Conservation (phyloP, 805 yeast genomes). For the Candida railenensis region DNA sequence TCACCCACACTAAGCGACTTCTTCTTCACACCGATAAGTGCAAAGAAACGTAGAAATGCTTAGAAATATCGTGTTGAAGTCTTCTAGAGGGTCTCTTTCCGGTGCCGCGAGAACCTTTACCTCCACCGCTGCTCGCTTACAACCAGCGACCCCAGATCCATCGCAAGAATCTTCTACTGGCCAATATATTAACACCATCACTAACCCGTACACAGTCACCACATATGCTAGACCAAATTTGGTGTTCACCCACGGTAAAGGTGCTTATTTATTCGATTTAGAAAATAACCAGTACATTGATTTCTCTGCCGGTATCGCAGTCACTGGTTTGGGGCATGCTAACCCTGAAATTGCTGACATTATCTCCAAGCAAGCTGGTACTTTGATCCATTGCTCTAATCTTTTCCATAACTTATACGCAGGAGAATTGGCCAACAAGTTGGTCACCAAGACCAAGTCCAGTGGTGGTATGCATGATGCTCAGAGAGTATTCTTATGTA, state of each 20-base stretch:
- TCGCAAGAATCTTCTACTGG: constrained; percentile 31
- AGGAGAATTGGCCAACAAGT: constrained; percentile 68
- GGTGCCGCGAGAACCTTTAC: neutral
- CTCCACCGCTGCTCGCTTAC: neutral
- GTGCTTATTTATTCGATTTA: constrained; percentile 77
- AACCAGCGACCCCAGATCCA: constrained; percentile 29
- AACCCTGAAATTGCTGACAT: constrained; percentile 73
- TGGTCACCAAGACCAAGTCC: constrained; percentile 65
- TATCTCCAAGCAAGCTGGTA: constrained; percentile 66
- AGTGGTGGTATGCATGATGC: constrained; percentile 84
- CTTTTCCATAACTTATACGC: constrained; percentile 83
- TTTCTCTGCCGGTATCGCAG: constrained; percentile 96
- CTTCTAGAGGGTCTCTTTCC: neutral
- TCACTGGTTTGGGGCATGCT: constrained; percentile 90
- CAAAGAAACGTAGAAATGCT: constrained; percentile 8
- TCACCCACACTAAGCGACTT: neutral
- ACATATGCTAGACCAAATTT: constrained; percentile 79
- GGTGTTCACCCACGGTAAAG: constrained; percentile 77
- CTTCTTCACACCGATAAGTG: neutral
- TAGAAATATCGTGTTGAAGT: constrained; percentile 7
- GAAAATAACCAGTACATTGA: constrained; percentile 80
- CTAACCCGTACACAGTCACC: constrained; percentile 60
- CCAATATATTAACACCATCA: constrained; percentile 43
- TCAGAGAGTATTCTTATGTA: constrained; percentile 63
- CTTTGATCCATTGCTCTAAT: constrained; percentile 82